These are phyloP conservation scores for Penicillium cinerascens DNA, from an alignment of 495 filamentous ascomycete genomes.

Conservation along the genomic window DNA sequence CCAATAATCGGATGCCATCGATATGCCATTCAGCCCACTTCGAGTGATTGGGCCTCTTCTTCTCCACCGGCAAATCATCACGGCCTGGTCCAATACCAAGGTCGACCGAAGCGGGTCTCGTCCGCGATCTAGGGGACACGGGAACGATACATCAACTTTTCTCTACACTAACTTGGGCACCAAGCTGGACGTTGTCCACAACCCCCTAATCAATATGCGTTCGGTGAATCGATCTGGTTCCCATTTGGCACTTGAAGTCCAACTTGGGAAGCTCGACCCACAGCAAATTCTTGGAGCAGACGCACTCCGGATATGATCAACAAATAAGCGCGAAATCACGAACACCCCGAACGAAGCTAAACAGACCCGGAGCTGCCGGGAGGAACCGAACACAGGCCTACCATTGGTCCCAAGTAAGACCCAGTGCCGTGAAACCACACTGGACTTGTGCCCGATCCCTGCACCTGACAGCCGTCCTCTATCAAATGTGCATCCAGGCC, in stretches of 20 bases:
- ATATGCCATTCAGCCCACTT: not conserved
- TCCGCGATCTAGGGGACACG: constrained; percentile 12
- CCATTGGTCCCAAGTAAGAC: constrained; percentile 4
- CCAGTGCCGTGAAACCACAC: constrained; percentile 1
- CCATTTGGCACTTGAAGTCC: not conserved
- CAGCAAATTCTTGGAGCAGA: not conserved
- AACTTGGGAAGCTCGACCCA: not conserved
- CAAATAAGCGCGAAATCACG: constrained; percentile 4
- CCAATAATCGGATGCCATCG: constrained; percentile 18
- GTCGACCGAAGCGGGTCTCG: constrained; percentile 10
- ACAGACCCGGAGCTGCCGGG: not conserved
- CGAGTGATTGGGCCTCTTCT: constrained; percentile 2
- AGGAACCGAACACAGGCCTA: not conserved
- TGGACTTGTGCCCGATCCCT: constrained; percentile 3
- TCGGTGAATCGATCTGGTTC: not conserved
- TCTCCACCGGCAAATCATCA: constrained; percentile 4
- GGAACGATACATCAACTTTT: constrained; percentile 28
- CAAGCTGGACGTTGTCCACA: no score
- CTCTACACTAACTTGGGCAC: not conserved
- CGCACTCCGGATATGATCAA: not conserved
- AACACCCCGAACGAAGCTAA: not conserved
- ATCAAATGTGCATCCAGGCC: not conserved
- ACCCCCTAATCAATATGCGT: not conserved
- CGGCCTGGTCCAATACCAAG: constrained; percentile 6
- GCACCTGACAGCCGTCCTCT: constrained; percentile 3